Base-by-base conservation (phyloP, 495 filamentous ascomycete species). In the Clavariopsis aquatica region DNA sequence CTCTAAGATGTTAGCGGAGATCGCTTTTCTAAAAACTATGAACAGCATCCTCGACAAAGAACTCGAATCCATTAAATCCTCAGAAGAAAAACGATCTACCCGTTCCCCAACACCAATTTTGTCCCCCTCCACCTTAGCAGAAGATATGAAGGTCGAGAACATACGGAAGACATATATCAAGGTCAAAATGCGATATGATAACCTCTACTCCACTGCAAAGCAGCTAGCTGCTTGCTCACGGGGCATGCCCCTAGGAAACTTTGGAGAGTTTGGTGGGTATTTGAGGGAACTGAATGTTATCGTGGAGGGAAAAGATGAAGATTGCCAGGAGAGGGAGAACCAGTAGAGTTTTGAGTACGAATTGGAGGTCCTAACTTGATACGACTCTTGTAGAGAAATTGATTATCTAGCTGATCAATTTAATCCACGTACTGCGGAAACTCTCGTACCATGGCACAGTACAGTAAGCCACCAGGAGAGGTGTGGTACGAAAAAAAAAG, bases 211-310 rank as follows among this genome's bases (percentile, higher is more conserved):
- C 9, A 47, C 62, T 20, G 38, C 43, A 2, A 55, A 43, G 23
- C 20, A 61, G 1, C 28, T 66, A 1, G 12, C n/a, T 15, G 24
- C 10, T 10, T 1, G 20, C 7, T 60, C 46, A 20, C 19, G 24
- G 9, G 63, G 57, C 24, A 60, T 60, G 63, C 13, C n/a, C 7
- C 15, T 60, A 1, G 19, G 0, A 1, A 24, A 28, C 23, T 60
- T 66, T 31, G 63, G 63, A 17, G 57, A 66, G 7, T 55, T 66
- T 45, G 63, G 63, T 6, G 22, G 2, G 8, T 56, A 31, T 54
- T 19, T 66, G 26, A 60, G 20, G 24, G 31, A 49, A 19, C 23
- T 66, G 4, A 60, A 49, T n/a, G n/a, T n/a, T n/a, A n/a, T n/a
- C n/a, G n/a, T n/a, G n/a, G n/a, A n/a, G n/a, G n/a, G n/a, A n/a